phyloP scores from a whole-genome alignment of 805 yeast species.

The Candida glaebosa region DNA sequence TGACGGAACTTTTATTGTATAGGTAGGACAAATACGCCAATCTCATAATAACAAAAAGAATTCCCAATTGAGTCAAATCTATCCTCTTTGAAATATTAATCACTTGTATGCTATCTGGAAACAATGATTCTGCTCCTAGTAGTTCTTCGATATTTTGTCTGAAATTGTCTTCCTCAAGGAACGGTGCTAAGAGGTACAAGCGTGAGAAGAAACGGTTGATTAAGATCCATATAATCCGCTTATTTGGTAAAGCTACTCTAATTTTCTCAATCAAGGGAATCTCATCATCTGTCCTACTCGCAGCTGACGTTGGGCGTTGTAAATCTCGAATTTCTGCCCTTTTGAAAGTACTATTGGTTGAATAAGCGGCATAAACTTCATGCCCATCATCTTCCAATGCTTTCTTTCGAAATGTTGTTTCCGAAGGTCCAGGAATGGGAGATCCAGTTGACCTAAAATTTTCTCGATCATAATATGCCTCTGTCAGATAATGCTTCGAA shows the following conservation, averaged over 20 bases:
- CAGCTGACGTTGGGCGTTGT: conserved; percentile 9
- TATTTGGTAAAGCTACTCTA: conserved; percentile 44
- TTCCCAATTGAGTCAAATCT: conserved; percentile 33
- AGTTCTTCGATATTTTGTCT: conserved; percentile 36
- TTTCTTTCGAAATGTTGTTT: not conserved
- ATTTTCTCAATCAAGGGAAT: conserved; percentile 30
- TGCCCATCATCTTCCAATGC: not conserved
- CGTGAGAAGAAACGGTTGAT: conserved; percentile 57
- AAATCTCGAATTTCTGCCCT: conserved; percentile 3
- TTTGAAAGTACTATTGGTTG: not conserved
- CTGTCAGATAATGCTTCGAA: not conserved
- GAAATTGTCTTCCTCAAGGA: conserved; percentile 54
- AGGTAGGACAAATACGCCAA: conserved; percentile 32
- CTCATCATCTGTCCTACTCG: conserved; percentile 14
- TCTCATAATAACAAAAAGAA: conserved; percentile 29
- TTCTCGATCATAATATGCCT: not conserved
- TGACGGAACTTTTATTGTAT: conserved; percentile 22
- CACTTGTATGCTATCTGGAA: conserved; percentile 19
- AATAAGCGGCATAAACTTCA: not conserved
- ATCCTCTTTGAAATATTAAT: conserved; percentile 23
- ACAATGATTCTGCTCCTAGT: conserved; percentile 31
- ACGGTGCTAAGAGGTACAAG: conserved; percentile 60
- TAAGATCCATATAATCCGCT: conserved; percentile 48
- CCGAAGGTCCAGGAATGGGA: not conserved
- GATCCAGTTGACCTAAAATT: not conserved